Evolutionary conservation across 495 filamentous ascomycete species (phyloP).

Genomic region (Penicillium bovifimosum): DNA sequence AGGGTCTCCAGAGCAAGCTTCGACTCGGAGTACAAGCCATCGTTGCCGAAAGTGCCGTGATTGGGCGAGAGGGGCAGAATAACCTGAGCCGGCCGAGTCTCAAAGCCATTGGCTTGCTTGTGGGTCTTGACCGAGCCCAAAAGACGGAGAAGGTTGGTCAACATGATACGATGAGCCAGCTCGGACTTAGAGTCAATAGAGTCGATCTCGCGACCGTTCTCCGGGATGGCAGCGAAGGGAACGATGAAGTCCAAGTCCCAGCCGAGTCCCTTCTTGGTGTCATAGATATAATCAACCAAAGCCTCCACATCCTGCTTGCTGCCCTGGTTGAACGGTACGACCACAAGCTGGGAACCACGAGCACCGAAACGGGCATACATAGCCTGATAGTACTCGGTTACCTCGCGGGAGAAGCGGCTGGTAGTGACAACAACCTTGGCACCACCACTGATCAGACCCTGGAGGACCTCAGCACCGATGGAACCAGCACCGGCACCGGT

Average conservation of each 20-base stretch:
- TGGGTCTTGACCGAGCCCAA: conserved; percentile 86
- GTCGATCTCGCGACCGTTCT: conserved; percentile 97
- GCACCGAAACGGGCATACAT: conserved; percentile 95
- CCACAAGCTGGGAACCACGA: conserved; percentile 91
- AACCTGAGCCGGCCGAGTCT: conserved; percentile 93
- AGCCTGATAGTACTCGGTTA: conserved; percentile 98
- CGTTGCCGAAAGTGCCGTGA: conserved; percentile 96
- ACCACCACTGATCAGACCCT: conserved; percentile 93
- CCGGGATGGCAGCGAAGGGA: conserved; percentile 94
- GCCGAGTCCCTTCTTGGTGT: conserved; percentile 90
- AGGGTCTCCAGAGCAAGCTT: conserved; percentile 95
- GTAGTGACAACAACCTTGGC: conserved; percentile 95
- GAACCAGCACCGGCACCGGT: conserved; percentile 97
- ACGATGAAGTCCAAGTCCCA: conserved; percentile 98
- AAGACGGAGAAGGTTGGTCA: conserved; percentile 91
- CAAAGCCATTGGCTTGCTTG: conserved; percentile 79
- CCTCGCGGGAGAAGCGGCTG: conserved; percentile 90
- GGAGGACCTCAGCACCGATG: conserved; percentile 96
- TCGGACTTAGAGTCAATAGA: conserved; percentile 97
- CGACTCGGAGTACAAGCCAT: conserved; percentile 96
- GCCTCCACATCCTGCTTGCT: conserved; percentile 96
- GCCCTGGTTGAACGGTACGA: conserved; percentile 98
- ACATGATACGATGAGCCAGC: conserved; percentile 97
- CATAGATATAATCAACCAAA: conserved; percentile 91
- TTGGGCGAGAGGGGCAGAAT: conserved; percentile 95